Evolutionary conservation across 2,329 filamentous ascomycete genomes (phyloP).

Genomic region (Neonectria neomacrospora): DNA sequence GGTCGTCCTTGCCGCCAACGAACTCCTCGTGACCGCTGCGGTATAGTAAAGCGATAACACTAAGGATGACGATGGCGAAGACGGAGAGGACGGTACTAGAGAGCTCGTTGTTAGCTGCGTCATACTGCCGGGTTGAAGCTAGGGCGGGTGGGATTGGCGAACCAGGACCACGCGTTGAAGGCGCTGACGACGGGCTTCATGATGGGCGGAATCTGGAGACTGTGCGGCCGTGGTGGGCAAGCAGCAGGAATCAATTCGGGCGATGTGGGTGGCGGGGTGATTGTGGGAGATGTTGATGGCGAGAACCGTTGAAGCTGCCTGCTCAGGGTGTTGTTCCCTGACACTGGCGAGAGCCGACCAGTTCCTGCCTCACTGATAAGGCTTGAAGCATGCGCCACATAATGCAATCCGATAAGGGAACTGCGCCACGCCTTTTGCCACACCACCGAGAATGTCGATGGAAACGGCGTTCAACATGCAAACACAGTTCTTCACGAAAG

Average conservation of each 20-base stretch:
- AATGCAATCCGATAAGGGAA: not conserved
- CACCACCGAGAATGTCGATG: not conserved
- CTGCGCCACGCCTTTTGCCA: constrained; percentile 15
- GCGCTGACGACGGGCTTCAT: constrained; percentile 97
- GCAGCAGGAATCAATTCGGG: constrained; percentile 9
- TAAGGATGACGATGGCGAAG: constrained; percentile 73
- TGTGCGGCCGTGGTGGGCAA: not conserved
- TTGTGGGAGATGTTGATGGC: constrained; percentile 35
- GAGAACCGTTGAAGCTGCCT: constrained; percentile 36
- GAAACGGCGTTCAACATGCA: not conserved
- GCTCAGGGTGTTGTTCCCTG: constrained; percentile 35
- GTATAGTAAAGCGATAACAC: constrained; percentile 76
- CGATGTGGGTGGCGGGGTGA: constrained; percentile 13
- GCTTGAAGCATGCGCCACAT: constrained; percentile 35
- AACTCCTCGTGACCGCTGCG: constrained; percentile 83
- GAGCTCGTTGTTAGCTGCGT: constrained; percentile 40
- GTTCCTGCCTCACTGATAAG: constrained; percentile 45
- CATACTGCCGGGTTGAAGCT: constrained; percentile 28
- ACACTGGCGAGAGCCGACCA: constrained; percentile 23
- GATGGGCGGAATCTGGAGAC: constrained; percentile 49
- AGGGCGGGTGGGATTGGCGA: constrained; percentile 50
- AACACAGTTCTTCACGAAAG: not conserved
- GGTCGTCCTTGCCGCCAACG: constrained; percentile 78
- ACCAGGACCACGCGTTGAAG: constrained; percentile 97
- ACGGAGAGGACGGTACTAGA: constrained; percentile 76